Conservation (phyloP, 2,329 filamentous ascomycete species). For the Grosmannia huntii region DNA sequence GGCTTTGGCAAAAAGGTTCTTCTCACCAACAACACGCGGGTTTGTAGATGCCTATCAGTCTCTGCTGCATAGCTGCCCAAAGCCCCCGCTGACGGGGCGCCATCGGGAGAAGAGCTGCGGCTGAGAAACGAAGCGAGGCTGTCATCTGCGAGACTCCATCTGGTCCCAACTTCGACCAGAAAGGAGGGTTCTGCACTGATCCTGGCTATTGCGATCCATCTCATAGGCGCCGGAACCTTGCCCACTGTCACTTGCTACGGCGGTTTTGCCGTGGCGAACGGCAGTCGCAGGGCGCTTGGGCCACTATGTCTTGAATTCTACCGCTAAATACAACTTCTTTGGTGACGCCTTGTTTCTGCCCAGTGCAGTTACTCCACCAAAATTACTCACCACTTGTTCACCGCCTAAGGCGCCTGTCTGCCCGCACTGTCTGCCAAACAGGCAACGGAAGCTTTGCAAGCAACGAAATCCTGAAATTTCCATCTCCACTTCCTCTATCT, state of each 20-base stretch:
- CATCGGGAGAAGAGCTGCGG: background rate
- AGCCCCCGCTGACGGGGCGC: background rate
- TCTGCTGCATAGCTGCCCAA: background rate
- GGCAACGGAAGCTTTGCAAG: conserved; percentile 1
- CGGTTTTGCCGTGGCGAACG: background rate
- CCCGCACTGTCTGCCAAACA: background rate
- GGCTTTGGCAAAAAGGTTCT: background rate
- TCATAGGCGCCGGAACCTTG: background rate
- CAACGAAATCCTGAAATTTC: conserved; percentile 2
- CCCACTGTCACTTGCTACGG: background rate
- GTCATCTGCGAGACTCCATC: background rate
- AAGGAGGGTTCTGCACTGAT: background rate
- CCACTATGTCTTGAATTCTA: background rate
- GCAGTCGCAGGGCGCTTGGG: background rate
- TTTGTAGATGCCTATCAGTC: background rate
- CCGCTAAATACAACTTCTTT: background rate
- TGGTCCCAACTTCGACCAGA: background rate
- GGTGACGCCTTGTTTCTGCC: background rate
- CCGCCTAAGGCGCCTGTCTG: conserved; percentile 1
- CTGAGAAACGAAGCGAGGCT: background rate
- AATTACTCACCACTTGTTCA: conserved; percentile 1
- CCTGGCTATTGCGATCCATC: background rate
- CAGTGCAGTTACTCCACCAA: background rate
- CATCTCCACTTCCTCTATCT: conserved; percentile 1
- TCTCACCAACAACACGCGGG: background rate